A percentile compares a stretch with the other conserved stretches of the same genome.
Evolutionary conservation across 768 basidiomycete genomes (phyloP).

Genomic region (Vararia minispora): DNA sequence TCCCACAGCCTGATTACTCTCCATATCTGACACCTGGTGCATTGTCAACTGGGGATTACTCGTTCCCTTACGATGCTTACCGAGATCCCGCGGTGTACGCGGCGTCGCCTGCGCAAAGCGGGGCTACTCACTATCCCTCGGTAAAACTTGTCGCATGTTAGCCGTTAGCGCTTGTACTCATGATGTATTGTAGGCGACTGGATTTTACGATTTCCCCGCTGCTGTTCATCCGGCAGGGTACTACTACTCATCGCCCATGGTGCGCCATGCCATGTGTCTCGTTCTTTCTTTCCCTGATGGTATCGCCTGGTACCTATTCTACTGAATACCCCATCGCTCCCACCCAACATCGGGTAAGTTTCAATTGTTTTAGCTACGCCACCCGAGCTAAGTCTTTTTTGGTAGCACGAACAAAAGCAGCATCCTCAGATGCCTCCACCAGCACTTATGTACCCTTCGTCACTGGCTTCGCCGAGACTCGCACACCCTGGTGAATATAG

Average conservation of each 20-base stretch:
- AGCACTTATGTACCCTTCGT: slow-evolving; percentile 30
- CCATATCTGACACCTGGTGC: too few species aligned
- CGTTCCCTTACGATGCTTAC: slow-evolving; percentile 38
- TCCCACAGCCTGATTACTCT: slow-evolving; percentile 46
- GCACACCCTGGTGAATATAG: slow-evolving; percentile 41
- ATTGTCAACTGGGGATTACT: slow-evolving; percentile 36
- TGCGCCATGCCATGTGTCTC: slow-evolving; percentile 50
- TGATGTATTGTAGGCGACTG: too few species aligned
- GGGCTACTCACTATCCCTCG: slow-evolving; percentile 34
- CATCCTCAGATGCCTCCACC: slow-evolving; percentile 28
- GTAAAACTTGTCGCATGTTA: too few species aligned
- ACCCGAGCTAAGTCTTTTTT: too few species aligned
- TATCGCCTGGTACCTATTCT: too few species aligned
- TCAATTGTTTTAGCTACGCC: too few species aligned
- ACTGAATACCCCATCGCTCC: too few species aligned
- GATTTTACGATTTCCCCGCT: slow-evolving; percentile 50
- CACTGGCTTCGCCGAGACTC: slow-evolving; percentile 33
- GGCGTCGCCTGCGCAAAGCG: slow-evolving; percentile 32
- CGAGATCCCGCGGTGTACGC: slow-evolving; percentile 44
- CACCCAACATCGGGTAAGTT: too few species aligned
- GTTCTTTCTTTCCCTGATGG: slow-evolving; percentile 45
- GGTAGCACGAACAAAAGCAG: slow-evolving; percentile 35
- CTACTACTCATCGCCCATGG: slow-evolving; percentile 46
- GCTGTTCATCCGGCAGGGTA: slow-evolving; percentile 36
- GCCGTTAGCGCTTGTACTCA: too few species aligned